These are phyloP conservation scores for Asparagopsis taxiformis DNA, from an alignment of 31 red algal genomes.

Conservation along the genomic window DNA sequence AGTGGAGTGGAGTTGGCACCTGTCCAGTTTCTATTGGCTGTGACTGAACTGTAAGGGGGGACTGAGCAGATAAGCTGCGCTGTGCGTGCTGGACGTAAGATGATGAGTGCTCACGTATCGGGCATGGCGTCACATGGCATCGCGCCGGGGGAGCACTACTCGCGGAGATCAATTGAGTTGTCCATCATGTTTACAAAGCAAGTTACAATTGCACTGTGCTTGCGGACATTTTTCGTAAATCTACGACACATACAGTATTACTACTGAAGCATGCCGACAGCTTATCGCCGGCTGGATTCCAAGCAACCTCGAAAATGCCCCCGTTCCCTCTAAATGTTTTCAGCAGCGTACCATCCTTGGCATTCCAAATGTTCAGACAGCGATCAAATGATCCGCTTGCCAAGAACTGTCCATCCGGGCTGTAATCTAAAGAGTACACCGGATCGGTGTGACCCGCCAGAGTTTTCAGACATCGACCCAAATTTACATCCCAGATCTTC, in stretches of 20 bases:
- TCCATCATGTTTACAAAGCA: background rate
- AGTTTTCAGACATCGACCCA: conserved; percentile 53
- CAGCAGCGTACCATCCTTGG: conserved; percentile 77
- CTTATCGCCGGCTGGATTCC: conserved; percentile 86
- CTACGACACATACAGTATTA: conserved; percentile 77
- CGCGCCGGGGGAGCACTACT: no score
- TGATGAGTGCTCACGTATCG: no score
- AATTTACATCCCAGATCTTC: conserved; percentile 91
- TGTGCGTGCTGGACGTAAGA: no score
- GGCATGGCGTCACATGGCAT: no score
- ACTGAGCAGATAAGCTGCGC: no score
- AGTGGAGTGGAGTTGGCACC: no score
- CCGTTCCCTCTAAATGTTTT: conserved; percentile 75
- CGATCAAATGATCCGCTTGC: conserved; percentile 93
- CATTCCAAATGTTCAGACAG: conserved; percentile 82
- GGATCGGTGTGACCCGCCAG: conserved; percentile 87
- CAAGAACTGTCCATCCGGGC: conserved; percentile 88
- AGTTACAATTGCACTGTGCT: conserved; percentile 29
- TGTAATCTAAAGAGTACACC: conserved; percentile 89
- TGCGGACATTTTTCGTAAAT: conserved; percentile 73
- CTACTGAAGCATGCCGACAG: conserved; percentile 85
- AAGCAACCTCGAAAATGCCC: conserved; percentile 91
- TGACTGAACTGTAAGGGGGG: no score
- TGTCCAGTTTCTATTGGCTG: no score
- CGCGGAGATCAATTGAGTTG: background rate